Evolutionary conservation across 495 filamentous ascomycete genomes (phyloP).

Genomic region (Penicillium soppii): DNA sequence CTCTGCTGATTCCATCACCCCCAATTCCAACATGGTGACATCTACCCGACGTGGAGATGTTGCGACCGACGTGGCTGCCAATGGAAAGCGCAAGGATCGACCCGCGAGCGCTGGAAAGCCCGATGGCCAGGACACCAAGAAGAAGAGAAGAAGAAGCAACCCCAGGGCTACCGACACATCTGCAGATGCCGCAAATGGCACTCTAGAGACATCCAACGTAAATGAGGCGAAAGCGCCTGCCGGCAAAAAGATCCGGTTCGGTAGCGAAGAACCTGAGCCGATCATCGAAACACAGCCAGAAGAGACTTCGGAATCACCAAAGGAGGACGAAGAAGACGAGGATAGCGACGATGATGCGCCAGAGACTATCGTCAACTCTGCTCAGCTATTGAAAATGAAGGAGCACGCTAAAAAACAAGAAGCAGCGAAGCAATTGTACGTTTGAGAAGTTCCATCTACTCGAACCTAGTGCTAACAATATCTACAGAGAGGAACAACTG

Average conservation of each 20-base stretch:
- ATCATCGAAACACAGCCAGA: slow-evolving; percentile 24
- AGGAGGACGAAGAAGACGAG: slow-evolving; percentile 33
- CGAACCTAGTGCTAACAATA: slow-evolving; percentile 18
- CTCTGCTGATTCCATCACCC: slow-evolving; percentile 15
- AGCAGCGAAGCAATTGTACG: slow-evolving; percentile 35
- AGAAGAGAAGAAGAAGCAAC: slow-evolving; percentile 33
- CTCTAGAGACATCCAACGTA: slow-evolving; percentile 9
- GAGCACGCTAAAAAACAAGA: slow-evolving; percentile 44
- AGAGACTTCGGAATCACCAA: slow-evolving; percentile 17
- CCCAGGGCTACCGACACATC: slow-evolving; percentile 14
- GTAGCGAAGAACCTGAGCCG: slow-evolving; percentile 43
- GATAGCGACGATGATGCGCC: slow-evolving; percentile 50
- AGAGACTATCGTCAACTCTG: slow-evolving; percentile 48
- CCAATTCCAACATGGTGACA: slow-evolving; percentile 37
- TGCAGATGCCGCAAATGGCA: slow-evolving; percentile 12
- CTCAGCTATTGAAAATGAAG: slow-evolving; percentile 40
- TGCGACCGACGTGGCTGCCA: slow-evolving; percentile 14
- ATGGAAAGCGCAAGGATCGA: slow-evolving; percentile 39
- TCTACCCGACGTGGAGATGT: slow-evolving; percentile 32
- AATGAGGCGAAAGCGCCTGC: slow-evolving; percentile 16
- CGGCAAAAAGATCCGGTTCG: slow-evolving; percentile 40
- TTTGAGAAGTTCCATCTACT: neutral
- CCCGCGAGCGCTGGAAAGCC: slow-evolving; percentile 15
- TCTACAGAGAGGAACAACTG: slow-evolving; percentile 39
- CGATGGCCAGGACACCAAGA: slow-evolving; percentile 35